Evolutionary conservation across 2,329 filamentous ascomycete species (phyloP).

Genomic region (Colletotrichum camelliae): DNA sequence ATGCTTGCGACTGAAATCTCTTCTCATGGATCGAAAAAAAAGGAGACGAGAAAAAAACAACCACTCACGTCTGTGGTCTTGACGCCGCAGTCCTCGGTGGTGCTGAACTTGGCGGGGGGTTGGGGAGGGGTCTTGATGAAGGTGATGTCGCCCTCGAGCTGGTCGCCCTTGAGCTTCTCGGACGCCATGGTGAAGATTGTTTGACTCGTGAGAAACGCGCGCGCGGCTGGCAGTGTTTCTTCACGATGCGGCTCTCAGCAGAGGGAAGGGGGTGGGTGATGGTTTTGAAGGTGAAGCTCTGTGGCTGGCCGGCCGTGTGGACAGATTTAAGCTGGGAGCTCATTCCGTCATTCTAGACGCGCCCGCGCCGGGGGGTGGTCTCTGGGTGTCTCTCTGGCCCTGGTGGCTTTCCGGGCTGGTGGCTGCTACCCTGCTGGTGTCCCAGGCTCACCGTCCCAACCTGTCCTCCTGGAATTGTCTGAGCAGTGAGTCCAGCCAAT

Average conservation of each 20-base stretch:
- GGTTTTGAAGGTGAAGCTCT: background rate
- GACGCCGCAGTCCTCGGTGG: slow-evolving; percentile 66
- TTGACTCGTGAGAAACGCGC: background rate
- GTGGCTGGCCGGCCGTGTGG: background rate
- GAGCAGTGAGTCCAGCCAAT: background rate
- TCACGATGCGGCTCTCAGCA: background rate
- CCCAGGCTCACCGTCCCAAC: background rate
- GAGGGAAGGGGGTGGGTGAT: background rate
- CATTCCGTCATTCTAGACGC: background rate
- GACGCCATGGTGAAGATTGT: slow-evolving; percentile 20
- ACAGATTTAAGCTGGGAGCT: slow-evolving; percentile 21
- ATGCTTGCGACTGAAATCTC: background rate
- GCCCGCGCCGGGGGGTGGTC: background rate
- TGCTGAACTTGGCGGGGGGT: slow-evolving; percentile 66
- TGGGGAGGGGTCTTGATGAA: slow-evolving; percentile 47
- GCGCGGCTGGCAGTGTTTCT: background rate
- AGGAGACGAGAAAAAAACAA: background rate
- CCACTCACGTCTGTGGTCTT: slow-evolving; percentile 41
- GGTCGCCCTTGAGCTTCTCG: slow-evolving; percentile 23
- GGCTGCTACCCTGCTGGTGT: background rate
- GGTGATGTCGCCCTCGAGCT: slow-evolving; percentile 43
- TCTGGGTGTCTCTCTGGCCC: background rate
- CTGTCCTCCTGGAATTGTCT: background rate
- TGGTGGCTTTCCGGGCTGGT: background rate
- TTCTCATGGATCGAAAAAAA: background rate